Evolutionary conservation across 768 basidiomycete genomes (phyloP), one percentile per base, ranked within the genome.

Genomic region (Kwoniella botswanensis): DNA sequence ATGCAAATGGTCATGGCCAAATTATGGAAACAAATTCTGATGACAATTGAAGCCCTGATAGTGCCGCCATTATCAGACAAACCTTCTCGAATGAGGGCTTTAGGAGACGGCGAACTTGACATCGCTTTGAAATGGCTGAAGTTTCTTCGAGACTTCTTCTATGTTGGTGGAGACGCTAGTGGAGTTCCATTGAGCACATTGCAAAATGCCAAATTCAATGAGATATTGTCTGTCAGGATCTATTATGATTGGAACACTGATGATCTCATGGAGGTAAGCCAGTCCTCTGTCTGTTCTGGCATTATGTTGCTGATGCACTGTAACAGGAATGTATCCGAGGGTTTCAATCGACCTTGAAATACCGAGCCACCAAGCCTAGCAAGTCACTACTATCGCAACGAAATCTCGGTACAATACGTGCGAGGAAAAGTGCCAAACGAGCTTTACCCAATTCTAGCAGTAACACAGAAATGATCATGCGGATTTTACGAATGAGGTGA

Each of bases 81-180:
- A 18, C 86, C 90, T 11, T 93, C 93, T 55, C 92, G 94, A 65
- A 91, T 98, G 93, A 91, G 92, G 75, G 91, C 94, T 1, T 82
- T 99, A 80, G 90, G 88, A 29, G 97, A 98, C 78, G 95, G 96
- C 84, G 97, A 98, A 85, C 92, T 98, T 46, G 97, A 98, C 81
- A 91, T 98, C 70, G 96, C 95, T n/a, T 93, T 98, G 86, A 96
- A 94, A 82, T 98, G 97, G 84, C 83, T 98, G 65, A 95, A 94
- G 93, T 98, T 98, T 86, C 79, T 99, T 81, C 87, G 91, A 67
- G 93, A 97, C 81, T 99, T 94, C 85, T 98, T 98, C 86, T 90
- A 97, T 80, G 94, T 93, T 2, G 91, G 90, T 15, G 96, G 96
- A 11, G 94, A 97, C 81, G 93, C 93, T 4, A 79, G 79, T 43